A percentile compares a stretch with the other conserved stretches of the same genome.
These are phyloP conservation scores for Herpetomonas muscarum DNA, from an alignment of 208 protist species.

Conservation along the genomic window DNA sequence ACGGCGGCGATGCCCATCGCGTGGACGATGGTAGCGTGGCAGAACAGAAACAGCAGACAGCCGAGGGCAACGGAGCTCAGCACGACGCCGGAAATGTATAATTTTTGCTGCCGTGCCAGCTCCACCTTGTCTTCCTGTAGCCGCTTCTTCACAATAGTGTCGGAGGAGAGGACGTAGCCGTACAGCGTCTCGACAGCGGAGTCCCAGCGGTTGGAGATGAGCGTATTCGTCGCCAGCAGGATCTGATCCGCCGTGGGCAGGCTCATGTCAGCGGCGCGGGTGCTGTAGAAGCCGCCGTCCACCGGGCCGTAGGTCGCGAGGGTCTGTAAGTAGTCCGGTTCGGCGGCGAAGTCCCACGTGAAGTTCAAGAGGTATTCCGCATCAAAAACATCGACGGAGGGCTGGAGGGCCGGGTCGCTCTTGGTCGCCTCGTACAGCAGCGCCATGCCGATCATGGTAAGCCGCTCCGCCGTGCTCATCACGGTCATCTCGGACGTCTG, in stretches of 20 bases:
- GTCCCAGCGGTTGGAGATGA: slow-evolving; percentile 13
- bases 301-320: slow-evolving; percentile 7
- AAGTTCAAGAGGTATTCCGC: slow-evolving; percentile 2
- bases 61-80: background rate
- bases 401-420: background rate
- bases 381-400: slow-evolving; percentile 5
- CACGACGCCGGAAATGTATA: background rate
- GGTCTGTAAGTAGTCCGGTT: slow-evolving; percentile 13
- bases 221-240: slow-evolving; percentile 8
- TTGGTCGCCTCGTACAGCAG: slow-evolving; percentile 12
- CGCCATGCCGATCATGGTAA: slow-evolving; percentile 7
- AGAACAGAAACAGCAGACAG: background rate
- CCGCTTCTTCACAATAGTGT: background rate
- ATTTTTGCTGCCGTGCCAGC: background rate
- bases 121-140: background rate
- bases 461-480: background rate
- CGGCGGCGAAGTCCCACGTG: slow-evolving; percentile 15
- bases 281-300: slow-evolving; percentile 15
- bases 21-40: background rate
- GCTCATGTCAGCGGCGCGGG: slow-evolving; percentile 2
- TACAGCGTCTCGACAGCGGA: slow-evolving; percentile 1
- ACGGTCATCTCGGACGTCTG: background rate
- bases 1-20: background rate
- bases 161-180: background rate
- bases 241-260: slow-evolving; percentile 6